Evolutionary conservation across 495 filamentous ascomycete genomes (phyloP), one percentile per base, ranked within the genome.

Genomic region (Hypoxylon subgilvum): DNA sequence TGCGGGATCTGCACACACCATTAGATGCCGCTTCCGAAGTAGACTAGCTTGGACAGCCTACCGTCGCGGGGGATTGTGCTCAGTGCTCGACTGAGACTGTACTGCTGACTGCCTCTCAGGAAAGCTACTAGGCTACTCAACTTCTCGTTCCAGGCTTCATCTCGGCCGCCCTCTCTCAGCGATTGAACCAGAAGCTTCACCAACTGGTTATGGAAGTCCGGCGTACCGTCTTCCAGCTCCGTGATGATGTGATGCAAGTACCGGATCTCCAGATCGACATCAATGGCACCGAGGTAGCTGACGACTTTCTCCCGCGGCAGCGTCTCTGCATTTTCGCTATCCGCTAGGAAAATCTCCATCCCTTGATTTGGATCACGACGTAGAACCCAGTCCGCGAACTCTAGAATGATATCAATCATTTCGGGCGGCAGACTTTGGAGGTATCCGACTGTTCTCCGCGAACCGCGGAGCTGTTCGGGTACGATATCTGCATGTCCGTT

Each of bases 341-440:
- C 95, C 5, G 90, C 88, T 1, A 96, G 68, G 74, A 99, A 99
- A 3, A 97, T 79, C 52, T 97, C 92, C 92, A 99, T 96, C 12
- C 87, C 92, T n/a, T 91, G 70, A 1, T 86, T 80, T 2, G 89
- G 83, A 57, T 94, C 81, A 19, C 77, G 80, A 39, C 79, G 75
- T 17, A 97, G 64, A 0, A 94, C 92, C 94, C 94, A 97, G 59
- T 89, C 85, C 0, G 86, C 87, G 61, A 95, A 96, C 65, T 97
- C 91, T 10, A 97, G 80, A 18, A 97, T 92, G 23, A 97, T 78
- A 61, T 96, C 92, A 50, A 96, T 92, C 74, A 91, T 83, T 49
- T 93, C 89, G 0, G 93, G 86, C 2, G 92, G 85, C 8, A 99
- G 78, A 58, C 86, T 88, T 63, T 97, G 91, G 19, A 99, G 78